These are phyloP conservation scores for Alisma plantagoaquatica DNA, from an alignment of 106 monocot genomes.

Conservation along the genomic window DNA sequence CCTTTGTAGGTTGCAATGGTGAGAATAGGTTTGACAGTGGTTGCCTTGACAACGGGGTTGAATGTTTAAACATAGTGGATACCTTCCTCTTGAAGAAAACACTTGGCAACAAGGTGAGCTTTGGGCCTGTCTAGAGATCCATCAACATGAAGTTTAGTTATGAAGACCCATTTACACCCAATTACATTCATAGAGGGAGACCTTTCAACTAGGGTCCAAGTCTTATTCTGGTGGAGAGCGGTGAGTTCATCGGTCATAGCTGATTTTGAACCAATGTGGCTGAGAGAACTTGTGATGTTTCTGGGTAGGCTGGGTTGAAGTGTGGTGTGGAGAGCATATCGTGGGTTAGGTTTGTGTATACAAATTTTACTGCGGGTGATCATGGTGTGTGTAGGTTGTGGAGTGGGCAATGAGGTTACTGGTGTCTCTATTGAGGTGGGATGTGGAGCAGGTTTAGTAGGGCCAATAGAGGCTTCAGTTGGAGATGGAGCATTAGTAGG, in stretches of 20 bases:
- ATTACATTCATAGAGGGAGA: constrained; percentile 3
- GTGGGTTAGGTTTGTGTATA: too few species aligned
- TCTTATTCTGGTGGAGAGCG: neutral
- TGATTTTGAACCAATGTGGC: constrained; percentile 4
- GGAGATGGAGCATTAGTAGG: too few species aligned
- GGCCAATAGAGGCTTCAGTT: too few species aligned
- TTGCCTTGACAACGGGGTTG: neutral
- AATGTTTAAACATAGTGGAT: neutral
- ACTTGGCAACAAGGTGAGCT: neutral
- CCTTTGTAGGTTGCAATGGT: neutral
- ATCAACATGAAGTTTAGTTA: neutral
- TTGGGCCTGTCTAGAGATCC: neutral
- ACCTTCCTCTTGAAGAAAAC: neutral
- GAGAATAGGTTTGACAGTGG: neutral
- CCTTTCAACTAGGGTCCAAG: neutral
- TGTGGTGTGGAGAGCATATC: neutral
- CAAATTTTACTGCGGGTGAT: too few species aligned
- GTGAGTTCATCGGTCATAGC: neutral
- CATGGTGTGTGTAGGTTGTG: too few species aligned
- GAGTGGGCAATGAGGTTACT: too few species aligned
- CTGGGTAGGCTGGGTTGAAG: too few species aligned
- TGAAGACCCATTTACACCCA: constrained; percentile 6
- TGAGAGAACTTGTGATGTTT: neutral
- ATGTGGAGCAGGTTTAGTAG: too few species aligned
- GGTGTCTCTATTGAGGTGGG: too few species aligned